Conservation (phyloP, 2,329 filamentous ascomycete genomes). For the Metarhizium robertsii region DNA sequence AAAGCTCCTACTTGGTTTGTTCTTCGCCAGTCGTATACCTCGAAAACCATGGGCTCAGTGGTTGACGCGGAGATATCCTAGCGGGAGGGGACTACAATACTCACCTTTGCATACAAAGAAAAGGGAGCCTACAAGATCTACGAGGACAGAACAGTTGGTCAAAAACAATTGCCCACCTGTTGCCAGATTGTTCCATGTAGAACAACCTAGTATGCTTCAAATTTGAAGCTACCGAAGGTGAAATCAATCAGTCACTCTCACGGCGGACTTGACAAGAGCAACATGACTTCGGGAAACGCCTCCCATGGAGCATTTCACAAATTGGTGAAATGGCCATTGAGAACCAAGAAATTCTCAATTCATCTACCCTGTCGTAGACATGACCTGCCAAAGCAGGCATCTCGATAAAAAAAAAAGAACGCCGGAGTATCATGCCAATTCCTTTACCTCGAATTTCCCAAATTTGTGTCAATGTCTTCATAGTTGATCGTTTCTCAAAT, state of each 20-base stretch:
- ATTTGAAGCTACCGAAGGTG: neutral
- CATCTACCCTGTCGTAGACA: conserved; percentile 30
- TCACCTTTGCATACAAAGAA: neutral
- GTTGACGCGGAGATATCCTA: conserved; percentile 84
- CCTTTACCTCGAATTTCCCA: conserved; percentile 10
- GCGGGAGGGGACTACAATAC: conserved; percentile 37
- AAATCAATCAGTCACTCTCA: neutral
- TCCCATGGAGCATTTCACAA: conserved; percentile 67
- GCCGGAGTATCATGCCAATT: conserved; percentile 23
- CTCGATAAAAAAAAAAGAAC: conserved; percentile 19
- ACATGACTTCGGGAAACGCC: conserved; percentile 59
- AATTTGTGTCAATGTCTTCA: conserved; percentile 11
- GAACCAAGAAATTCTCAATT: conserved; percentile 37
- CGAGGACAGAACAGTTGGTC: neutral
- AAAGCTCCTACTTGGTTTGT: conserved; percentile 39
- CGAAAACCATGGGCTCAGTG: conserved; percentile 62
- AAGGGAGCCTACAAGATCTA: neutral
- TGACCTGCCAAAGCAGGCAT: conserved; percentile 17
- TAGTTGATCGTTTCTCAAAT: conserved; percentile 10
- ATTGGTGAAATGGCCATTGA: conserved; percentile 65
- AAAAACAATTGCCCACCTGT: neutral
- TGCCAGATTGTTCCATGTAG: neutral
- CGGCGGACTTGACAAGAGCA: neutral
- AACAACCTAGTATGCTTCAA: neutral
- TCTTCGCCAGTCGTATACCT: conserved; percentile 96